Evolutionary conservation across 805 yeast species (phyloP).

Genomic region (Candida saitoana): DNA sequence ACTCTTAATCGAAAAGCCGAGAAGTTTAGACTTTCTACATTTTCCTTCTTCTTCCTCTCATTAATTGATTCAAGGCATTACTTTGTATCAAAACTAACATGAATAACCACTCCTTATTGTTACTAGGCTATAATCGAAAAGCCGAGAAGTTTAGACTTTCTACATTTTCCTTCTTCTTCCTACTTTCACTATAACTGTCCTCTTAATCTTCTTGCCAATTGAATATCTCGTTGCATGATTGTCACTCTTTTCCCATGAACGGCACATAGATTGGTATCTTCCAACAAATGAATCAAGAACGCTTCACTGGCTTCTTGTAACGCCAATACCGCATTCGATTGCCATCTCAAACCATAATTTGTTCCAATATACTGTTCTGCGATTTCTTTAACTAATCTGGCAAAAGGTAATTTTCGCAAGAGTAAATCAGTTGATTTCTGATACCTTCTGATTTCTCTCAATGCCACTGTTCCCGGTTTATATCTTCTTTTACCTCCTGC

Average conservation of each 20-base stretch:
- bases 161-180: not conserved
- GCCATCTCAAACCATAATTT: slow-evolving; percentile 68
- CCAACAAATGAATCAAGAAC: slow-evolving; percentile 64
- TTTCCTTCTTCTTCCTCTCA: not conserved
- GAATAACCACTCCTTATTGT: no score
- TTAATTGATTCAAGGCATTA: no score
- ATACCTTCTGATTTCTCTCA: slow-evolving; percentile 63
- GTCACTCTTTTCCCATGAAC: slow-evolving; percentile 81
- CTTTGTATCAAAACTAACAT: no score
- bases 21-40: no score
- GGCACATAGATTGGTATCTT: slow-evolving; percentile 75
- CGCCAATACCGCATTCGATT: slow-evolving; percentile 70
- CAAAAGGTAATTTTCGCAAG: slow-evolving; percentile 71
- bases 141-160: no score
- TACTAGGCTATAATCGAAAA: no score
- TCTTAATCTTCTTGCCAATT: slow-evolving; percentile 71
- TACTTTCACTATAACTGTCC: slow-evolving; percentile 19
- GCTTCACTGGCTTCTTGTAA: slow-evolving; percentile 82
- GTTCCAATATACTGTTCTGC: slow-evolving; percentile 55
- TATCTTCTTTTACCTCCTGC: slow-evolving; percentile 38
- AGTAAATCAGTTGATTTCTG: slow-evolving; percentile 67
- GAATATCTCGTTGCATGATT: slow-evolving; percentile 79
- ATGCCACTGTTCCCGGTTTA: slow-evolving; percentile 63
- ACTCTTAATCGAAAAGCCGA: no score
- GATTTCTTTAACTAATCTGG: slow-evolving; percentile 70